These are phyloP conservation scores for Aspergillus bertholletiae DNA, from an alignment of 495 filamentous ascomycete genomes.

Conservation along the genomic window DNA sequence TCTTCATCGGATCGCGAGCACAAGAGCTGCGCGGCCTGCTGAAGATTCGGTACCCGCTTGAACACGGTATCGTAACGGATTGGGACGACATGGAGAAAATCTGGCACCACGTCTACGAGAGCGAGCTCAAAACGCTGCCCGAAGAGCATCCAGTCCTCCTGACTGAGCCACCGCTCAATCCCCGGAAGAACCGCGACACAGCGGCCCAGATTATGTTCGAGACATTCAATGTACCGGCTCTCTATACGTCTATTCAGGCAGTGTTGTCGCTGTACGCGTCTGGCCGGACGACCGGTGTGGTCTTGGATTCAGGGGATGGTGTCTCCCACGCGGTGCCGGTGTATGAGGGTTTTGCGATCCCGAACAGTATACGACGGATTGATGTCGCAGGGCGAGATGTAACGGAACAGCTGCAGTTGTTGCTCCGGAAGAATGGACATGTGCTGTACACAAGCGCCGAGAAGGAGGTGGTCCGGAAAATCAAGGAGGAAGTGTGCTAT, in stretches of 20 bases:
- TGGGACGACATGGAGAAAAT: constrained; percentile 99
- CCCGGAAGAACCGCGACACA: constrained; percentile 90
- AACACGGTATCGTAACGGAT: constrained; percentile 98
- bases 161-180: constrained; percentile 96
- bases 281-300: constrained; percentile 93
- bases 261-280: constrained; percentile 95
- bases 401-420: constrained; percentile 88
- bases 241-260: constrained; percentile 96
- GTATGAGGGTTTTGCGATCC: constrained; percentile 96
- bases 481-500: constrained; percentile 93
- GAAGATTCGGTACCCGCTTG: constrained; percentile 92
- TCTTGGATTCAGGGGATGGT: constrained; percentile 92
- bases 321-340: constrained; percentile 97
- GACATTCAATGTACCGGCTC: constrained; percentile 95
- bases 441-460: constrained; percentile 97
- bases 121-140: constrained; percentile 88
- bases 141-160: constrained; percentile 98
- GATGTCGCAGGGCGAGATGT: constrained; percentile 98
- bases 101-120: constrained; percentile 84
- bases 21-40: constrained; percentile 90
- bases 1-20: constrained; percentile 92
- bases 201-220: constrained; percentile 98
- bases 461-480: constrained; percentile 94
- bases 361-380: constrained; percentile 88
- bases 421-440: constrained; percentile 88